Evolutionary conservation across 148 eudicot species (phyloP), one percentile per base, ranked within the genome.

Genomic region (Rhododendron kiyosumense): DNA sequence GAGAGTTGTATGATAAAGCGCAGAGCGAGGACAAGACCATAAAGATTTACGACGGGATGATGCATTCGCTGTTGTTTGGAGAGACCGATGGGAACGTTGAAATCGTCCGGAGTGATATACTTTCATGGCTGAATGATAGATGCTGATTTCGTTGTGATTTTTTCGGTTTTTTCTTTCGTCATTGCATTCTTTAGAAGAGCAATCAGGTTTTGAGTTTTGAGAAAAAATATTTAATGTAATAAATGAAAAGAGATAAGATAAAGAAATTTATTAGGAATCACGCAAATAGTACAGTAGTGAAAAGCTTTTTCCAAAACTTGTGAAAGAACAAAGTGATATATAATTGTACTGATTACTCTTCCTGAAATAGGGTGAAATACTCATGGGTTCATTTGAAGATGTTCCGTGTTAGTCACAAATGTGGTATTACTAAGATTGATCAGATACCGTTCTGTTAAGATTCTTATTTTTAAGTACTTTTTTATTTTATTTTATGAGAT

Each of bases 51-150:
- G 95, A 94, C 0, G 98, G 96, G 52, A 97, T 97, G 99, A 34
- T 91, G 90, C 99, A 97, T 92, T 95, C 99, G 28, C 85, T 97
- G 91, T 86, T 93, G 94, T 97, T 95, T 79, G 99, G 99, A 22
- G 99, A 97, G 88, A 91, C 95, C 24, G 98, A 97, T 88, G 98
- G 93, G 84, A 97, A 94, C 89, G 88, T 97, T n/a, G 98, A 85
- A 73, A 84, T 90, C 69, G 98, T 97, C 41, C 89, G 95, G 74
- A 76, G 73, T 15, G 98, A 97, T 87, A 90, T 97, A 1, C 83
- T 95, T 85, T 81, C 78, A 20, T 95, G 98, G 99, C 91, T 97
- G 95, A 90, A 86, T 85, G 90, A 91, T 10, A 90, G 94, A 78
- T 94, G 97, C 79, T 88, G 87, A 88, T 30, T 28, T 57, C 46